Percentiles rank a stretch among this genome's conserved stretches.
These are phyloP conservation scores for Extremus antarcticus DNA, from an alignment of 495 filamentous ascomycete species.

Conservation along the genomic window DNA sequence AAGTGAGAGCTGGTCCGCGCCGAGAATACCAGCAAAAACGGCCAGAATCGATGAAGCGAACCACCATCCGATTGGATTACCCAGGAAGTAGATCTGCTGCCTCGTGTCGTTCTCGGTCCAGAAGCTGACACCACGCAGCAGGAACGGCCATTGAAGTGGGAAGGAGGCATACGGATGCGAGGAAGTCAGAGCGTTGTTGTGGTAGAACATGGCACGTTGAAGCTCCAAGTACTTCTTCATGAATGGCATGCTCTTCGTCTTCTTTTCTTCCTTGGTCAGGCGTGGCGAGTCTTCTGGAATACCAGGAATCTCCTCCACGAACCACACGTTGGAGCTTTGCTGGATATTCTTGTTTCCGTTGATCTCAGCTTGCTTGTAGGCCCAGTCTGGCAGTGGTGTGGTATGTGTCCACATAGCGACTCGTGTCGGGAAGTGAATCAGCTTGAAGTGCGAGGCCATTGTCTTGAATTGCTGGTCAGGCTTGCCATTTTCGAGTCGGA, in stretches of 20 bases:
- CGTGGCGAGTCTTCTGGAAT: conserved; percentile 58
- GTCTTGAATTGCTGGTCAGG: conserved; percentile 74
- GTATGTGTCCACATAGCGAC: conserved; percentile 99
- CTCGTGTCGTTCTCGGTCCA: conserved; percentile 96
- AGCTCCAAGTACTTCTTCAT: conserved; percentile 91
- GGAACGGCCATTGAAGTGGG: conserved; percentile 96
- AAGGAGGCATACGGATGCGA: conserved; percentile 91
- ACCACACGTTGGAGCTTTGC: conserved; percentile 89
- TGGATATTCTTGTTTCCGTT: conserved; percentile 96
- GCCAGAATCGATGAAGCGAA: conserved; percentile 81
- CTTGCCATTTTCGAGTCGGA: conserved; percentile 83
- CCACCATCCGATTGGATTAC: conserved; percentile 98
- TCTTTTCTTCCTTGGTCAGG: conserved; percentile 55
- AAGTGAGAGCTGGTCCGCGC: conserved; percentile 84
- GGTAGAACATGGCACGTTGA: conserved; percentile 96
- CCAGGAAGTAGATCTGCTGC: conserved; percentile 96
- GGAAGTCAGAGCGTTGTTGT: conserved; percentile 95
- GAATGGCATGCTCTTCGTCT: conserved; percentile 78
- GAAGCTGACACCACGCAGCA: conserved; percentile 93
- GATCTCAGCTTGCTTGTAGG: conserved; percentile 92
- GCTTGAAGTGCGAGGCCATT: conserved; percentile 82
- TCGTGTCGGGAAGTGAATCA: conserved; percentile 83
- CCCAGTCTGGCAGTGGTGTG: conserved; percentile 90
- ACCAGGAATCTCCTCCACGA: conserved; percentile 78
- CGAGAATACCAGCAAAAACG: conserved; percentile 85